phyloP scores from a whole-genome alignment of 2,329 filamentous ascomycete species.

The Alternaria tenuissima region DNA sequence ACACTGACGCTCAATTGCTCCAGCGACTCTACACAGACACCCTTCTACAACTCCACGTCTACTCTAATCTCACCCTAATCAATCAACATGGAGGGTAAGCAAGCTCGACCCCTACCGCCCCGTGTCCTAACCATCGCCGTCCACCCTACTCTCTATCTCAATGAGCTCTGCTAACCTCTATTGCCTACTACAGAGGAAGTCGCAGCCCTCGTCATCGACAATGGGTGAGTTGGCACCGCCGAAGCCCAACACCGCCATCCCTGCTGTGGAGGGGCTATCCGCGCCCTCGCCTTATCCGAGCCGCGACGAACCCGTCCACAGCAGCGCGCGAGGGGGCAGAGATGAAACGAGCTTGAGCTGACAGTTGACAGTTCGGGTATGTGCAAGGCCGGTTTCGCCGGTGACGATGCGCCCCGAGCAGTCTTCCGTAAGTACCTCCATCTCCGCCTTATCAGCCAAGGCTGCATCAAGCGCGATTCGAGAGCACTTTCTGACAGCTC shows the following conservation, averaged over 20 bases:
- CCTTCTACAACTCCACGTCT: conserved; percentile 42
- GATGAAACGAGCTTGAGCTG: conserved; percentile 44
- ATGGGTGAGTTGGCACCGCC: conserved; percentile 82
- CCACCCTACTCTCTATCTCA: conserved; percentile 35
- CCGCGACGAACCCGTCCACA: conserved; percentile 32
- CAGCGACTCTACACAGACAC: conserved; percentile 42
- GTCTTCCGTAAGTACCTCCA: conserved; percentile 91
- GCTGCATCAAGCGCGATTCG: conserved; percentile 20
- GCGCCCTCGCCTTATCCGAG: conserved; percentile 34
- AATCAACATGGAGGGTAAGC: conserved; percentile 73
- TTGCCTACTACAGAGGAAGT: conserved; percentile 83
- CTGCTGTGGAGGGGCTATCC: conserved; percentile 50
- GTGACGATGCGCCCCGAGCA: conserved; percentile 99
- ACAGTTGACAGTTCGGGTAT: conserved; percentile 86
- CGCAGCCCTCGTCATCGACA: conserved; percentile 99
- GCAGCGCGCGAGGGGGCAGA: conserved; percentile 30
- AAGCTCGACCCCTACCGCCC: conserved; percentile 52
- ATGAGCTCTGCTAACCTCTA: conserved; percentile 48
- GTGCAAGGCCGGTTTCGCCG: conserved; percentile 99
- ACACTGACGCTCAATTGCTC: conserved; percentile 41
- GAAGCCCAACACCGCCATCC: conserved; percentile 46
- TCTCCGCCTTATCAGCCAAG: conserved; percentile 14
- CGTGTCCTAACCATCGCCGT: conserved; percentile 27
- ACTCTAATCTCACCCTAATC: conserved; percentile 52
- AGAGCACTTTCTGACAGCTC: conserved; percentile 40